Evolutionary conservation across 768 basidiomycete genomes (phyloP), one percentile per base, ranked within the genome.

Genomic region (Podaxis sp.): DNA sequence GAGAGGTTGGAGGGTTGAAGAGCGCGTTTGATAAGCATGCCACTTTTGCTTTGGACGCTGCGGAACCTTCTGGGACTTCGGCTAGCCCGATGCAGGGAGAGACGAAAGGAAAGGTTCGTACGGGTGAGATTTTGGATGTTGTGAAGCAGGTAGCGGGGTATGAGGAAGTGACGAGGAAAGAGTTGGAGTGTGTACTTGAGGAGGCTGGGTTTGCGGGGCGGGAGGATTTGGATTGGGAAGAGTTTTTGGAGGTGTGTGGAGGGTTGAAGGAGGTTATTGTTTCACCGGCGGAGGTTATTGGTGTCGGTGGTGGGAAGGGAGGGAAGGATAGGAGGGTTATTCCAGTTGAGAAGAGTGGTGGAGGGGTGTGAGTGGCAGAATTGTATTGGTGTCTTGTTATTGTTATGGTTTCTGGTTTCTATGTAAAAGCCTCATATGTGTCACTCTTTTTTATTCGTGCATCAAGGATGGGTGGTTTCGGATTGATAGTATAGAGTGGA

Each of bases 211-310:
- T 92, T 72, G 75, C 78, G 54, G 74, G 75, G 22, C 78, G 81
- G 68, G 73, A 75, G 30, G 81, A 82, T 28, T 75, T 97, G 52
- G 86, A 88, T 65, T 87, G 93, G 68, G 91, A 96, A 66, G 92
- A 93, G 70, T 96, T 96, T 73, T 79, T 95, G 54, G 93, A 96
- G 85, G 92, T 92, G 40, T 92, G 89, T 70, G 90, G 86, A 2
- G 85, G 82, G 60, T 74, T 93, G 64, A 91, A 87, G 72, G 90
- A 90, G 66, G 83, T 88, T 68, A 82, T 72, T 72, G 83, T 81
- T 59, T 72, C 75, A 4, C 79, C 79, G 65, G 65, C 68, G 2
- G 68, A 49, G 30, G 42, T 62, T n/a, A 19, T 13, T 52, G 49
- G 59, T 22, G 19, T 12, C 2, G 56, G 56, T 15, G n/a, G 7